A percentile compares a stretch with the other conserved stretches of the same genome.
Conservation (phyloP, 2,329 filamentous ascomycete species). For the Anisogramma anomala region DNA sequence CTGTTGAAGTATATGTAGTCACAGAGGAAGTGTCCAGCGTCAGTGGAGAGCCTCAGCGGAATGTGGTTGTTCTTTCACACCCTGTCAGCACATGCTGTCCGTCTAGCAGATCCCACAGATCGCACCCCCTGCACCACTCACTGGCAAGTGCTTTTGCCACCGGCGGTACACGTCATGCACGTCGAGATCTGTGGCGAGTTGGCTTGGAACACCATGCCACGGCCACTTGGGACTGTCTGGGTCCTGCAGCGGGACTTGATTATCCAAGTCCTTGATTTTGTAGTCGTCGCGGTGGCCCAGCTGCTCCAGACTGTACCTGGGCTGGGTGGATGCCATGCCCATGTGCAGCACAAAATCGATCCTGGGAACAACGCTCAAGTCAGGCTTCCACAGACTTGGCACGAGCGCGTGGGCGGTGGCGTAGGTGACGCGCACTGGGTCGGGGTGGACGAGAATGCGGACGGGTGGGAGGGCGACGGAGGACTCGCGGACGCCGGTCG, state of each 20-base stretch:
- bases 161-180: slow-evolving; percentile 42
- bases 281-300: slow-evolving; percentile 64
- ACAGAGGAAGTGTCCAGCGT: slow-evolving; percentile 63
- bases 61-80: slow-evolving; percentile 23
- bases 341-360: slow-evolving; percentile 66
- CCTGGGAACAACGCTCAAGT: slow-evolving; percentile 23
- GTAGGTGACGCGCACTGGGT: slow-evolving; percentile 62
- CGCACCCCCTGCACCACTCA: slow-evolving; percentile 22
- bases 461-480: slow-evolving; percentile 33
- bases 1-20: slow-evolving; percentile 70
- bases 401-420: slow-evolving; percentile 50
- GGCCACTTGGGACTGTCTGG: slow-evolving; percentile 36
- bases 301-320: slow-evolving; percentile 60
- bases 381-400: slow-evolving; percentile 48
- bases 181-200: slow-evolving; percentile 46
- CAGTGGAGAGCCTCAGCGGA: slow-evolving; percentile 50
- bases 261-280: slow-evolving; percentile 57
- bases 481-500: slow-evolving; percentile 23
- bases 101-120: neutral
- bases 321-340: slow-evolving; percentile 58
- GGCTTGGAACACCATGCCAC: slow-evolving; percentile 42
- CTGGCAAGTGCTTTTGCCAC: slow-evolving; percentile 43
- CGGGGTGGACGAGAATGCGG: slow-evolving; percentile 52
- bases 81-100: slow-evolving; percentile 2
- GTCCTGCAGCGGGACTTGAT: slow-evolving; percentile 35